Base-by-base conservation (phyloP, 176 grass and related monocot genomes). In the Hyparrhenia diplandra region DNA sequence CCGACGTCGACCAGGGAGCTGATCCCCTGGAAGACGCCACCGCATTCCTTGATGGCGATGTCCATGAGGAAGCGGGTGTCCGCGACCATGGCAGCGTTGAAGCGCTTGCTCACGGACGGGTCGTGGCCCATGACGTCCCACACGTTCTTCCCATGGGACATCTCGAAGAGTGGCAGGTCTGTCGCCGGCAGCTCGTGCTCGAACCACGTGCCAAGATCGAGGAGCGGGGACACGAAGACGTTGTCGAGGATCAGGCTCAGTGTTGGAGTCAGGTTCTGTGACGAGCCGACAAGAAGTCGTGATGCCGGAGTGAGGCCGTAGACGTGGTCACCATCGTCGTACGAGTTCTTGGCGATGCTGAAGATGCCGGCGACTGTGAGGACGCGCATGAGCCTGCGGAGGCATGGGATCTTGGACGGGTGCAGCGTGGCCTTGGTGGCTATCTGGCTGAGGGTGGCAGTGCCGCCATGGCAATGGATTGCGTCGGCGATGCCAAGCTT, bases 331-430 rank as follows among this genome's bases (percentile, higher is more conserved):
- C n/a, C 37, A 21, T 1, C 66, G 0, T 4, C 36, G 5, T 42
- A 23, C 11, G 36, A 6, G 21, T 27, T 43, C 2, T 25, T 70
- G 37, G 37, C 37, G 37, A 25, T 6, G 4, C 21, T 52, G 31
- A 75, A 75, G 14, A 74, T 24, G 42, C 59, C 14, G 0, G 81
- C 20, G 59, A 40, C 5, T 0, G 59, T 54, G 70, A 74, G 81
- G 13, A 52, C 70, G 7, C 80, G 69, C 80, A 83, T 83, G 8
- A 74, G 29, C 28, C 80, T 71, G 1, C 57, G 70, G 2, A 83
- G 40, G 30, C 42, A 29, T 8, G 58, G 69, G 0, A 20, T 36
- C 80, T 83, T 83, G 13, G 81, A 83, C 1, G 47, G 35, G 78
- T 81, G 78, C 1, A 81, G 32, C n/a, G 13, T 3, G 5, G 55